These are phyloP conservation scores for Silene latifolia DNA, from an alignment of 148 eudicot genomes.

Conservation along the genomic window DNA sequence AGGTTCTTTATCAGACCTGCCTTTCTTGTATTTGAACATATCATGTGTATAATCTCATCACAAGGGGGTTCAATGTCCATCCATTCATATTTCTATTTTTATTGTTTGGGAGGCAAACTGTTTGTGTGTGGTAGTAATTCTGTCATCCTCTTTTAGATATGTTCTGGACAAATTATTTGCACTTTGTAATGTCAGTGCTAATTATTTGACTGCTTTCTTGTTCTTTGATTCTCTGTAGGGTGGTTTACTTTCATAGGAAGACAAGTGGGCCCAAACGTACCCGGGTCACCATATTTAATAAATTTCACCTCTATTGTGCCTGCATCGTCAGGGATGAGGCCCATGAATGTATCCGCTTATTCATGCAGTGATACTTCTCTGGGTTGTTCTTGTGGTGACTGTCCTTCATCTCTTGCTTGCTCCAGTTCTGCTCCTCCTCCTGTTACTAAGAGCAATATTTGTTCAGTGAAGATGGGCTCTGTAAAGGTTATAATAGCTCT, in stretches of 20 bases:
- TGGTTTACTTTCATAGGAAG: constrained; percentile 86
- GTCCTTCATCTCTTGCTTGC: constrained; percentile 72
- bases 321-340: constrained; percentile 74
- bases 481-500: constrained; percentile 46
- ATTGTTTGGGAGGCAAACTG: background rate
- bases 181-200: background rate
- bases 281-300: constrained; percentile 95
- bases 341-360: constrained; percentile 88
- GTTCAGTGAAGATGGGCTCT: constrained; percentile 84
- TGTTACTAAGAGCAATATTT: constrained; percentile 47
- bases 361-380: constrained; percentile 88
- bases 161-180: background rate
- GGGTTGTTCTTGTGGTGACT: constrained; percentile 99
- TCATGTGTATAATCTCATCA: background rate
- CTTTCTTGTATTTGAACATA: background rate
- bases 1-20: constrained; percentile 2
- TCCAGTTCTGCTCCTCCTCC: constrained; percentile 66
- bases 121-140: background rate
- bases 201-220: background rate
- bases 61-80: background rate
- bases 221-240: constrained; percentile 38
- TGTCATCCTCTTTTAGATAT: background rate
- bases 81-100: background rate
- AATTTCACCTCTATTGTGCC: constrained; percentile 62
- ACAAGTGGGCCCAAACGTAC: constrained; percentile 53